Conservation (phyloP, 2,329 filamentous ascomycete species). For the Dactylella cylindrospora region DNA sequence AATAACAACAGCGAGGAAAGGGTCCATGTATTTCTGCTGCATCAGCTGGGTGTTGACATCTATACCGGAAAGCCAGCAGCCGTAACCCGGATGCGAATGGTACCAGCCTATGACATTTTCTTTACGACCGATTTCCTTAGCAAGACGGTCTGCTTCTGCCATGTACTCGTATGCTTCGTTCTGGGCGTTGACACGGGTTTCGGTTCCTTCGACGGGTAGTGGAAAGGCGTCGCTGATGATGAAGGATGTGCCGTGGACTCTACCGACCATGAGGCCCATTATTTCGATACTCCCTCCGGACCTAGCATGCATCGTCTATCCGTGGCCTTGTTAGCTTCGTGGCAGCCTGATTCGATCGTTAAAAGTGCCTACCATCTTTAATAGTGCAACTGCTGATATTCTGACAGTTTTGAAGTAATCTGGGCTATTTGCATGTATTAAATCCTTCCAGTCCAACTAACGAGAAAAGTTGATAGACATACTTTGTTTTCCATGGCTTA, state of each 20-base stretch:
- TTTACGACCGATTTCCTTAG: conserved; percentile 66
- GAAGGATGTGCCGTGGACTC: conserved; percentile 78
- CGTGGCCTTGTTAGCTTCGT: conserved; percentile 7
- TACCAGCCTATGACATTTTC: conserved; percentile 99
- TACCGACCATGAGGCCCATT: conserved; percentile 93
- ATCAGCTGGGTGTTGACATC: conserved; percentile 85
- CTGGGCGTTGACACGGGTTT: conserved; percentile 94
- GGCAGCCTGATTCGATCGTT: background rate
- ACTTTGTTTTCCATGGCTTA: conserved; percentile 39
- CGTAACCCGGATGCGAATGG: conserved; percentile 94
- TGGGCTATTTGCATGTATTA: conserved; percentile 60
- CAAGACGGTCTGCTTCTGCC: conserved; percentile 77
- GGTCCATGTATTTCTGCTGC: conserved; percentile 83
- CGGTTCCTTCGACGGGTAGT: conserved; percentile 94
- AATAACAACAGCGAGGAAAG: conserved; percentile 92
- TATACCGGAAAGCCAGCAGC: conserved; percentile 96
- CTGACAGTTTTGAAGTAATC: conserved; percentile 91
- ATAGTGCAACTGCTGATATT: conserved; percentile 86
- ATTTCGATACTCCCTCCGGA: conserved; percentile 88
- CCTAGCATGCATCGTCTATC: conserved; percentile 77
- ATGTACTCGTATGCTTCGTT: conserved; percentile 97
- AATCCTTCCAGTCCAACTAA: background rate
- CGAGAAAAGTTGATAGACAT: background rate
- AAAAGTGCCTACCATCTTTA: conserved; percentile 78
- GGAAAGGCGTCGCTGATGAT: conserved; percentile 93